These are phyloP conservation scores for Heliosperma pusillum DNA, from an alignment of 148 eudicot species.

Conservation along the genomic window DNA sequence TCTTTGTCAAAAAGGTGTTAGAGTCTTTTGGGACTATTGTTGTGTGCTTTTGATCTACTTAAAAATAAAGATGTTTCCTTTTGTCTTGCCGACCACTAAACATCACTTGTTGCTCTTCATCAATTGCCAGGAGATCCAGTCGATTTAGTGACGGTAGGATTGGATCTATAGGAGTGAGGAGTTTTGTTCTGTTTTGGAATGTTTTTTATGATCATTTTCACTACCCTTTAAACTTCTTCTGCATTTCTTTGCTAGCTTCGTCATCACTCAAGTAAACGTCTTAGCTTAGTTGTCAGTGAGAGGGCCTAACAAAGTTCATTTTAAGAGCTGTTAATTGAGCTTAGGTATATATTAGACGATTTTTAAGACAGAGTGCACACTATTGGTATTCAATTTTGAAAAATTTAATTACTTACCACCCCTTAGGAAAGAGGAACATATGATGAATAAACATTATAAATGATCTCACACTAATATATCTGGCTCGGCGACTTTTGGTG, in stretches of 20 bases:
- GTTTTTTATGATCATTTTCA: too few relatives aligned
- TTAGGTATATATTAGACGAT: too few relatives aligned
- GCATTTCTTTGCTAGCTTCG: background rate
- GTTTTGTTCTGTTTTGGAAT: background rate
- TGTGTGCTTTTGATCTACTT: background rate
- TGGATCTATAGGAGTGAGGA: background rate
- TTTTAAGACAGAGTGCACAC: too few relatives aligned
- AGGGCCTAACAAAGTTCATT: background rate
- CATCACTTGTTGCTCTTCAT: background rate
- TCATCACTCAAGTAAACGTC: background rate
- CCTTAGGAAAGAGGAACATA: too few relatives aligned
- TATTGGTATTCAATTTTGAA: too few relatives aligned
- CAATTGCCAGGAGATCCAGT: background rate
- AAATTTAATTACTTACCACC: too few relatives aligned
- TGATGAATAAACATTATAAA: too few relatives aligned
- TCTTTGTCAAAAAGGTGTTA: background rate
- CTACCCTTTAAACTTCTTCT: too few relatives aligned
- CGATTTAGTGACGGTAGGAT: background rate
- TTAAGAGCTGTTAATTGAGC: too few relatives aligned
- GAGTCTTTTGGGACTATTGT: background rate
- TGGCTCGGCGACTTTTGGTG: background rate
- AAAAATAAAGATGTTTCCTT: background rate
- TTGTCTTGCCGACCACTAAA: background rate
- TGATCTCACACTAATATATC: too few relatives aligned
- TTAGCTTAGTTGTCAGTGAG: background rate